Base-by-base conservation (phyloP, 2,329 filamentous ascomycete species). In the Scytalidium sp. region DNA sequence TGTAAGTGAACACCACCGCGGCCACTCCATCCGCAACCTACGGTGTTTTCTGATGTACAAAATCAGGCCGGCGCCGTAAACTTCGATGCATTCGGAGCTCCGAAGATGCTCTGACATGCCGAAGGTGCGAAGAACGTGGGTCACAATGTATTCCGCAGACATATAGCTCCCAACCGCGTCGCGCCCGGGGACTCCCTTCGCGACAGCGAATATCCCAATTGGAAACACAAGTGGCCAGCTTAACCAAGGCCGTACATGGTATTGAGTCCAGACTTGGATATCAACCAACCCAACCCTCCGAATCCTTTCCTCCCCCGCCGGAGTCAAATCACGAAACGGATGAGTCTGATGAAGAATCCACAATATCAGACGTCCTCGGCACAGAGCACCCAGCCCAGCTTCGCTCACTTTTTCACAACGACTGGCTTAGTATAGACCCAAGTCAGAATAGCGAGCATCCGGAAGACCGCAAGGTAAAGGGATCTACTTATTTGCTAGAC, bases 401-500 rank as follows among this genome's bases (percentile, higher is more conserved):
- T 2, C 57, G 54, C 36, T 59, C 60, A 22, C 55, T 66, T 9
- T 66, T 67, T 49, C 58, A 66, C 32, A 65, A 65, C 45, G 56
- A 60, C 23, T 51, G 61, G 43, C 58, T 66, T n/a, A 41, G 53
- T 56, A 45, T 54, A 40, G 43, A 60, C 52, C 50, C 50, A 59
- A 13, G 54, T 56, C 27, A 45, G 21, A 32, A 50, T 32, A 23
- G 45, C 32, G 41, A 45, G 22, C 43, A 50, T 25, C 41, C 61
- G 75, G 73, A 75, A 70, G 10, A 77, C 73, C 3, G 75, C 15
- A 48, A 50, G 21, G 44, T 47, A 45, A 56, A 48, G 40, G 32
- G 45, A 22, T 47, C 45, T 29, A 41, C 44, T 29, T 39, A 49
- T 17, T 44, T 56, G 43, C 40, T 46, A 29, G 43, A 52, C 43